Evolutionary conservation across 257 asterid genomes (phyloP).

Genomic region (Asclepias syriaca): DNA sequence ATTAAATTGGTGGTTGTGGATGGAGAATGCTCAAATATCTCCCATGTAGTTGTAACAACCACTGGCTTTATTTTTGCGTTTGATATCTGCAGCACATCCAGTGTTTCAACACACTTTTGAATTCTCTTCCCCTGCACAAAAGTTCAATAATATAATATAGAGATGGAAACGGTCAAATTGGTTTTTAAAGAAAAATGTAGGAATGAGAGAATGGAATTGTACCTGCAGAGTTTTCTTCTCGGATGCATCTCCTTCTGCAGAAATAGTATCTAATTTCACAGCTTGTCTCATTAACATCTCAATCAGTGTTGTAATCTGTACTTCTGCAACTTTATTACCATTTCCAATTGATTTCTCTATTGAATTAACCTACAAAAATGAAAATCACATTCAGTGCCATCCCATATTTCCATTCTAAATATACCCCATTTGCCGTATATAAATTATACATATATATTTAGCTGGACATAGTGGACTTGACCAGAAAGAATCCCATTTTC

Average conservation of each 20-base stretch:
- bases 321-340: constrained; percentile 56
- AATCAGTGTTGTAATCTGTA: constrained; percentile 61
- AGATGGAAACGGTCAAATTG: too few relatives aligned
- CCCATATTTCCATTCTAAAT: too few relatives aligned
- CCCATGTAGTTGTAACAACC: constrained; percentile 39
- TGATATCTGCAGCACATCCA: constrained; percentile 48
- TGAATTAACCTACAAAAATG: constrained; percentile 29
- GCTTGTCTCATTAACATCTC: constrained; percentile 77
- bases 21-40: constrained; percentile 33
- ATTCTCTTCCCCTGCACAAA: constrained; percentile 47
- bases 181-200: too few relatives aligned
- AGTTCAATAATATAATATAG: too few relatives aligned
- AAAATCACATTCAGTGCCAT: neutral
- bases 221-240: constrained; percentile 51
- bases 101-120: constrained; percentile 60
- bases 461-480: too few relatives aligned
- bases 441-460: too few relatives aligned
- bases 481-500: too few relatives aligned
- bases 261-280: constrained; percentile 47
- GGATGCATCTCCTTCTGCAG: constrained; percentile 41
- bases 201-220: neutral
- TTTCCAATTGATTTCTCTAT: constrained; percentile 54
- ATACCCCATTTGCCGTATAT: too few relatives aligned
- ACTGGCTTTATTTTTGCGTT: constrained; percentile 35
- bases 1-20: constrained; percentile 36